These are phyloP conservation scores for Erysimum cheiri DNA, from an alignment of 441 rosid genomes.

Conservation along the genomic window DNA sequence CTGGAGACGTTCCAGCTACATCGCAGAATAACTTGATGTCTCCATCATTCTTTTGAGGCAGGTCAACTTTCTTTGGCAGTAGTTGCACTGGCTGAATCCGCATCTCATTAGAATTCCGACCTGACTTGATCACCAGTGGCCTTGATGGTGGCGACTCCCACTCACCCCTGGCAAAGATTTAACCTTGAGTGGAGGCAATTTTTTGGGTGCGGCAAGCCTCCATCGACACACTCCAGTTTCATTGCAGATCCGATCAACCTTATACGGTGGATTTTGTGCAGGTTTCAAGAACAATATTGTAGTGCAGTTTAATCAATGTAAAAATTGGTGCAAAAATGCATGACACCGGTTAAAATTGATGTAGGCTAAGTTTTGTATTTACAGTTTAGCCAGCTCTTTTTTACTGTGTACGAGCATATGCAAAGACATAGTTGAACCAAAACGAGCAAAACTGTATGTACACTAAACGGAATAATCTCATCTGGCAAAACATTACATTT, in stretches of 20 bases:
- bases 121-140: background rate
- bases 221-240: too few relatives aligned
- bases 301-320: too few relatives aligned
- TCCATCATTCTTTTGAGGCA: background rate
- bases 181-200: too few relatives aligned
- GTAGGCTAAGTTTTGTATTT: too few relatives aligned
- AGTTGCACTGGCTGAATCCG: background rate
- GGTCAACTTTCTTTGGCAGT: background rate
- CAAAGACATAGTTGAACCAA: constrained; percentile 22
- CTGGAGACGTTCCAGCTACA: background rate
- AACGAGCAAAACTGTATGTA: constrained; percentile 23
- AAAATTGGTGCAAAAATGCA: too few relatives aligned
- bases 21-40: background rate
- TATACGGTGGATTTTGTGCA: too few relatives aligned
- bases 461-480: constrained; percentile 23
- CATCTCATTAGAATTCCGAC: background rate
- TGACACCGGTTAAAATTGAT: too few relatives aligned
- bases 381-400: too few relatives aligned
- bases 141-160: background rate
- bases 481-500: constrained; percentile 13
- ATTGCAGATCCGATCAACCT: too few relatives aligned
- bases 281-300: too few relatives aligned
- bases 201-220: too few relatives aligned
- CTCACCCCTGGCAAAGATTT: too few relatives aligned
- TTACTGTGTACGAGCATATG: background rate